Evolutionary conservation across 225 moss, liverwort and hornwort genomes (phyloP).

Genomic region (Polytrichum formosum): DNA sequence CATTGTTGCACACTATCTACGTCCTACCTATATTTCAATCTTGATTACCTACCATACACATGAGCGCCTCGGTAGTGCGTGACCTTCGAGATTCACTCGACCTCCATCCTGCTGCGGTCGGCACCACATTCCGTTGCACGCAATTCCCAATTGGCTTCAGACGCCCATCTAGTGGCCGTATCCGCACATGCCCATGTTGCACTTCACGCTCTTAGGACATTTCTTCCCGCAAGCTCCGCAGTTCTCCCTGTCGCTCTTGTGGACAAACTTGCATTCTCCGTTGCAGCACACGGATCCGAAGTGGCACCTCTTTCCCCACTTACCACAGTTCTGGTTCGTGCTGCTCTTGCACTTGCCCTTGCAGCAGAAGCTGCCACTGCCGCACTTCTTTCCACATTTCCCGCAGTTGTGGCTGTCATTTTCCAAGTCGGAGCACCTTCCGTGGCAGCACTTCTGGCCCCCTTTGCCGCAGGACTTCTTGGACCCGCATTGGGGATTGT

Average conservation of each 20-base stretch:
- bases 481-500: no score
- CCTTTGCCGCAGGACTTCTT: neutral
- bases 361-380: neutral
- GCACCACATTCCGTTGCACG: no score
- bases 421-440: neutral
- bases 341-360: conserved; percentile 14
- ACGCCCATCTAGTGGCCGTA: neutral
- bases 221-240: conserved; percentile 33
- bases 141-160: no score
- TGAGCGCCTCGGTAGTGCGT: no score
- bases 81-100: no score
- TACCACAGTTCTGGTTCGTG: neutral
- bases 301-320: neutral
- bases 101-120: no score
- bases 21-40: no score
- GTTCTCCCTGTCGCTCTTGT: conserved; percentile 17
- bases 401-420: neutral
- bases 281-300: conserved; percentile 26
- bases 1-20: no score
- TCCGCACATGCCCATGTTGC: conserved; percentile 29
- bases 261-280: conserved; percentile 16
- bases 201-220: conserved; percentile 14
- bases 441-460: neutral
- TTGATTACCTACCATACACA: no score
- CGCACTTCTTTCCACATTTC: no score